A percentile compares a stretch with the other conserved stretches of the same genome.
These are phyloP conservation scores for Alternaria metachromatica DNA, from an alignment of 2,329 filamentous ascomycete species.

Conservation along the genomic window DNA sequence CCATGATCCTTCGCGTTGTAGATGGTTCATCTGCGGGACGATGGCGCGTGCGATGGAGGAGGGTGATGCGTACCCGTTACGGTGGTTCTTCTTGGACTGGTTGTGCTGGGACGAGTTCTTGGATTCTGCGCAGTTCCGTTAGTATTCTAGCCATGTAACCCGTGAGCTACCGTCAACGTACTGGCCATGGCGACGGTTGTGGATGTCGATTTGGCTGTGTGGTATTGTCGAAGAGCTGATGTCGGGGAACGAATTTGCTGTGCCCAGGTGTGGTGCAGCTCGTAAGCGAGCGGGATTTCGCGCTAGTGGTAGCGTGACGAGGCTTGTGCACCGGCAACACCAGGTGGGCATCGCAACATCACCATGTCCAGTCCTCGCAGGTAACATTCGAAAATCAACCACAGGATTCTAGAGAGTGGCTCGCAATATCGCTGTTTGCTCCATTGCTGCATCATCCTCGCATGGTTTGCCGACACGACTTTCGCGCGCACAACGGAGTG, in stretches of 20 bases:
- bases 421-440: not conserved
- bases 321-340: not conserved
- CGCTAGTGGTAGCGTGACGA: conserved; percentile 14
- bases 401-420: not conserved
- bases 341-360: not conserved
- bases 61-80: conserved; percentile 81
- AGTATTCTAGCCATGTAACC: conserved; percentile 10
- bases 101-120: conserved; percentile 99
- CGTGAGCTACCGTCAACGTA: conserved; percentile 55
- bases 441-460: not conserved
- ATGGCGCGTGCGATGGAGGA: conserved; percentile 16
- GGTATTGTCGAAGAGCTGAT: conserved; percentile 36
- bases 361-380: not conserved
- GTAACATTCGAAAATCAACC: not conserved
- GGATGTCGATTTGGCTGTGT: conserved; percentile 40
- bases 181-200: conserved; percentile 70
- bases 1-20: not conserved
- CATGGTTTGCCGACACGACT: not conserved
- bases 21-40: not conserved
- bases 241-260: conserved; percentile 15
- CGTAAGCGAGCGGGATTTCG: conserved; percentile 16
- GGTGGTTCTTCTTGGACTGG: conserved; percentile 97
- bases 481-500: not conserved
- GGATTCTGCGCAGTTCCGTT: conserved; percentile 71
- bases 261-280: conserved; percentile 12